Percentiles rank a stretch among this genome's conserved stretches.
Evolutionary conservation across 352 stramenopile species (phyloP).

Genomic region (Pythium aristosporum): DNA sequence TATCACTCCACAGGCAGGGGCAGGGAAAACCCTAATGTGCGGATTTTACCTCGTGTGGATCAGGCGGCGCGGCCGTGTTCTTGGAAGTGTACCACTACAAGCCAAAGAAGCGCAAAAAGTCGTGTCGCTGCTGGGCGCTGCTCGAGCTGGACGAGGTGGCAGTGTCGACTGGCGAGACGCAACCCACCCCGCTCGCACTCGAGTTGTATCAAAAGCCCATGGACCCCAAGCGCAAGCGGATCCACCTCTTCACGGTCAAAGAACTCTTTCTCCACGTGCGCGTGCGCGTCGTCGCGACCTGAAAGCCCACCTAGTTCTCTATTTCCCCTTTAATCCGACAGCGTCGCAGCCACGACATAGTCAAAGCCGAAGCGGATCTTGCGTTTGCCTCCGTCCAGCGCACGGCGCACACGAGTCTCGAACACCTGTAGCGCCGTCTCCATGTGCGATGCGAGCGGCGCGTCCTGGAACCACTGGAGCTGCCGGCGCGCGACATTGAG

Average conservation of each 20-base stretch:
- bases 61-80: slow-evolving; percentile 58
- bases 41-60: too few species aligned
- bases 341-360: slow-evolving; percentile 69
- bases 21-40: background rate
- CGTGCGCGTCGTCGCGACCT: slow-evolving; percentile 31
- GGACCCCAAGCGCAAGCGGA: slow-evolving; percentile 59
- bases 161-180: background rate
- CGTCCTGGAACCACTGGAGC: slow-evolving; percentile 60
- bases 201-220: slow-evolving; percentile 75
- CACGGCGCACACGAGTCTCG: slow-evolving; percentile 31
- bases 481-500: slow-evolving; percentile 80
- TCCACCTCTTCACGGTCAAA: slow-evolving; percentile 75
- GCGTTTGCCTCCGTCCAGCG: slow-evolving; percentile 11
- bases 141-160: slow-evolving; percentile 69
- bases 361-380: slow-evolving; percentile 70
- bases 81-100: slow-evolving; percentile 82
- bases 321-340: background rate
- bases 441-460: slow-evolving; percentile 27
- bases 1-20: too few species aligned
- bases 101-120: slow-evolving; percentile 74
- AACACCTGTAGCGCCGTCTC: slow-evolving; percentile 35
- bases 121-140: slow-evolving; percentile 68
- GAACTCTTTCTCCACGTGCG: slow-evolving; percentile 65
- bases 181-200: slow-evolving; percentile 33
- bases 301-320: background rate